phyloP scores from a whole-genome alignment of 2,329 filamentous ascomycete species.

The Camillea tinctor region DNA sequence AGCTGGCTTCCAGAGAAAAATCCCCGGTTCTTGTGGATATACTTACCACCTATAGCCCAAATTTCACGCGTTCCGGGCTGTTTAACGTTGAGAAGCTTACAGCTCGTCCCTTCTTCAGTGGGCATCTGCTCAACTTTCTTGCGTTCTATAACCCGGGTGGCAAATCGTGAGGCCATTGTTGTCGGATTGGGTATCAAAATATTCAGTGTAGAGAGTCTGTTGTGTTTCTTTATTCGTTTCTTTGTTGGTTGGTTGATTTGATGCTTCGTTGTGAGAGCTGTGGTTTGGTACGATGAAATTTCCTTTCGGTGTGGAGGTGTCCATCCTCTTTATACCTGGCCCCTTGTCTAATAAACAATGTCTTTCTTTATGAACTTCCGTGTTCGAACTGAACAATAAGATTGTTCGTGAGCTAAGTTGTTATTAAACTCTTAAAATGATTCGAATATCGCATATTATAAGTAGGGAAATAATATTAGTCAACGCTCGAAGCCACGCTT shows the following conservation, averaged over 20 bases:
- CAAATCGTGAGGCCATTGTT: neutral
- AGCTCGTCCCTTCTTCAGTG: neutral
- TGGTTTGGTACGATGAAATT: no score
- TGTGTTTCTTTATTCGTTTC: neutral
- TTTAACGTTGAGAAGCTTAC: slow-evolving; percentile 4
- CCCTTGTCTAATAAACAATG: no score
- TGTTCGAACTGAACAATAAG: no score
- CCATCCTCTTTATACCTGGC: no score
- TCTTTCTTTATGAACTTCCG: no score
- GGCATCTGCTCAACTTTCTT: neutral
- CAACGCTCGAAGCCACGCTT: no score
- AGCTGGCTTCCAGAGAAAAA: neutral
- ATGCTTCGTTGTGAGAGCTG: no score
- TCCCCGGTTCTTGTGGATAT: slow-evolving; percentile 6
- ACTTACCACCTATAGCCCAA: slow-evolving; percentile 8
- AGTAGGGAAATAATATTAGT: no score
- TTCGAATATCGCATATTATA: no score
- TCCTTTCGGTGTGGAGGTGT: no score
- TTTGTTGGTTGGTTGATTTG: neutral
- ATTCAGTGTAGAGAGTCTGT: neutral
- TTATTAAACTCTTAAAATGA: no score
- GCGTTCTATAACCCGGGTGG: neutral
- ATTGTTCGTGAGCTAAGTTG: no score
- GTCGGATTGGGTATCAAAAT: neutral
- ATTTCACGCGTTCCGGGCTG: neutral